Conservation (phyloP, 805 yeast genomes). For the Barnettozyma sucrosica region DNA sequence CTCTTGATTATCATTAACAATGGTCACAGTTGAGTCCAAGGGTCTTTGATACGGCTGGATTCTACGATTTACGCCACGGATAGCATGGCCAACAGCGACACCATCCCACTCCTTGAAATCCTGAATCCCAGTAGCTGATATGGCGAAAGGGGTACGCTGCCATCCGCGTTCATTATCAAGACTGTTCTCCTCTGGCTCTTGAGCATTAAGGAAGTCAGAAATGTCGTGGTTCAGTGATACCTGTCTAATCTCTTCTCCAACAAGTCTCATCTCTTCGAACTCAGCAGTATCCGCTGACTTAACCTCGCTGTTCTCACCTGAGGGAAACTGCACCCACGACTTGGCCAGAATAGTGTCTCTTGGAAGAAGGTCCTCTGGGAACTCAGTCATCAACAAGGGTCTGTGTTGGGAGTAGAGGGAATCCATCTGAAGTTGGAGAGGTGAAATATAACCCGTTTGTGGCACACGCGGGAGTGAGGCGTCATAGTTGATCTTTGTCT, state of each 20-base stretch:
- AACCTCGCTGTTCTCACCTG: not conserved
- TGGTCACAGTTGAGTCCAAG: not conserved
- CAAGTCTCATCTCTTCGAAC: not conserved
- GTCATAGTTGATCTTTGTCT: not conserved
- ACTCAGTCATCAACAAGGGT: slow-evolving; percentile 1
- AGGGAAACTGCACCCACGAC: not conserved
- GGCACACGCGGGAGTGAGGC: slow-evolving; percentile 2
- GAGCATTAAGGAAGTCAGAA: slow-evolving; percentile 20
- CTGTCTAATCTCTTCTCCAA: slow-evolving; percentile 6
- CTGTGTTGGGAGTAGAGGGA: slow-evolving; percentile 1
- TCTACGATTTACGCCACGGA: slow-evolving; percentile 12
- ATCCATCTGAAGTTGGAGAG: slow-evolving; percentile 1
- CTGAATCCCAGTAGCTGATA: slow-evolving; percentile 4
- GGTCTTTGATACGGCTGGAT: slow-evolving; percentile 33
- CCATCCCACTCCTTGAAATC: slow-evolving; percentile 25
- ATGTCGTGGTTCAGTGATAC: slow-evolving; percentile 12
- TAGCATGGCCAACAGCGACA: slow-evolving; percentile 7
- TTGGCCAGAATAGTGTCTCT: not conserved
- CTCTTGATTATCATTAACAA: not conserved
- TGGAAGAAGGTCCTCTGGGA: slow-evolving; percentile 1
- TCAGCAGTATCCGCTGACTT: not conserved
- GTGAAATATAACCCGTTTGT: not conserved
- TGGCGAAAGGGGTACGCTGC: slow-evolving; percentile 6
- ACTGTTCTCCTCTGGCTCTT: not conserved
- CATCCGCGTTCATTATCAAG: slow-evolving; percentile 3